These are phyloP conservation scores for Phyllosticta capitalensis DNA, from an alignment of 2,329 filamentous ascomycete genomes.

Conservation along the genomic window DNA sequence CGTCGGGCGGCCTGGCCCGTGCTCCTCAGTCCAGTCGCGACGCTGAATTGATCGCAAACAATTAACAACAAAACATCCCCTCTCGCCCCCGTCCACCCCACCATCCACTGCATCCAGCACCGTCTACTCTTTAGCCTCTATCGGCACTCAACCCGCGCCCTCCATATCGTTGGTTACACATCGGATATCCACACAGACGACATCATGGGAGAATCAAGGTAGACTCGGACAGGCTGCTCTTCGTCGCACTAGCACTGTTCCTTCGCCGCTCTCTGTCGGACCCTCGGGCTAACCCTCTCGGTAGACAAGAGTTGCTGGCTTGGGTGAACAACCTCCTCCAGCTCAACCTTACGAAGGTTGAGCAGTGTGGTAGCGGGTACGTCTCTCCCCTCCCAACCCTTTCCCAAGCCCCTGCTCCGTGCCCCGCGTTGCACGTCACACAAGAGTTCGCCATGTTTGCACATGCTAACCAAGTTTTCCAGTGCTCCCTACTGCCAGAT, in stretches of 20 bases:
- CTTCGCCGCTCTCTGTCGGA: conserved; percentile 14
- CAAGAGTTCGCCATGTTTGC: background rate
- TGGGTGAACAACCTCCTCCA: conserved; percentile 98
- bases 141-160: background rate
- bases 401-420: conserved; percentile 12
- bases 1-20: background rate
- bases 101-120: background rate
- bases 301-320: conserved; percentile 86
- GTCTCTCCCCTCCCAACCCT: conserved; percentile 21
- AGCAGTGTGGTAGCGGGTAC: conserved; percentile 98
- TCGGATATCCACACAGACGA: background rate
- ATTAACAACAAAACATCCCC: conserved; percentile 8
- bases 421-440: background rate
- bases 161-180: background rate
- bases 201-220: conserved; percentile 57
- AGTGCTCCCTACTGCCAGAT: conserved; percentile 95
- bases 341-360: conserved; percentile 95
- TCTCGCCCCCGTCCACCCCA: background rate
- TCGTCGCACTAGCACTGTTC: conserved; percentile 12
- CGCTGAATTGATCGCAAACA: conserved; percentile 7
- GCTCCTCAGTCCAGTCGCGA: background rate
- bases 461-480: background rate
- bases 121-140: background rate
- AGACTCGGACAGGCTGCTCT: conserved; percentile 12
- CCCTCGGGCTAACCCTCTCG: conserved; percentile 4